These are phyloP conservation scores for Solanum tarapatanum DNA, from an alignment of 257 asterid genomes.

Conservation along the genomic window DNA sequence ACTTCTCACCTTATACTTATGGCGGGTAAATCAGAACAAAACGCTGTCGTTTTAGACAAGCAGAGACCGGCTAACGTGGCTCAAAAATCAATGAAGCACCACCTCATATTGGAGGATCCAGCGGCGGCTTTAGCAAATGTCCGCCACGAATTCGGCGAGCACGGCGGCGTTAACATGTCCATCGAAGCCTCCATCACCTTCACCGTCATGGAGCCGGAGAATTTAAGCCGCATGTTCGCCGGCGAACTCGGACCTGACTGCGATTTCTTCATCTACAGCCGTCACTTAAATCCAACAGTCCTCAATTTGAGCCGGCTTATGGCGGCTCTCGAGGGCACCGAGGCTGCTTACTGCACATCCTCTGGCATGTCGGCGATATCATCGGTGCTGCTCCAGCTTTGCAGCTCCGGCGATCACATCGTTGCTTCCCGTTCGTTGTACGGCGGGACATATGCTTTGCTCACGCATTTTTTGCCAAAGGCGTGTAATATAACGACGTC, in stretches of 20 bases:
- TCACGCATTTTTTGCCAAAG: conserved; percentile 63
- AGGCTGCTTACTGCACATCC: neutral
- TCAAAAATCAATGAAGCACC: conserved; percentile 8
- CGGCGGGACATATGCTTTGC: conserved; percentile 86
- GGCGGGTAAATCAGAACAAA: conserved; percentile 31
- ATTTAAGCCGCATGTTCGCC: conserved; percentile 78
- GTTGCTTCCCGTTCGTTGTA: conserved; percentile 77
- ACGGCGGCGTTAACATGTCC: conserved; percentile 97
- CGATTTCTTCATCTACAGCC: conserved; percentile 88
- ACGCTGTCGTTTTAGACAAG: conserved; percentile 8
- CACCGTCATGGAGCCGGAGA: conserved; percentile 94
- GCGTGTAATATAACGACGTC: conserved; percentile 69
- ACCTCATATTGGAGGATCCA: conserved; percentile 37
- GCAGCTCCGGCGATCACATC: conserved; percentile 26
- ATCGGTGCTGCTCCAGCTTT: neutral
- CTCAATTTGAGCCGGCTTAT: conserved; percentile 76
- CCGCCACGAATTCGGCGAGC: conserved; percentile 97
- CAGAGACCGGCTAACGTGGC: conserved; percentile 26
- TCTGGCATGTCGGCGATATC: neutral
- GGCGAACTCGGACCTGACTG: conserved; percentile 88
- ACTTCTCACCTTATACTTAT: conserved; percentile 4
- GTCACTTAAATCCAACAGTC: conserved; percentile 90
- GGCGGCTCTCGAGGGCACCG: neutral
- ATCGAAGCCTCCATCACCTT: conserved; percentile 97
- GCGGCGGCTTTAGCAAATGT: conserved; percentile 65